These are phyloP conservation scores for Aurifilum marmelostoma DNA, from an alignment of 2,329 filamentous ascomycete species.

Conservation along the genomic window DNA sequence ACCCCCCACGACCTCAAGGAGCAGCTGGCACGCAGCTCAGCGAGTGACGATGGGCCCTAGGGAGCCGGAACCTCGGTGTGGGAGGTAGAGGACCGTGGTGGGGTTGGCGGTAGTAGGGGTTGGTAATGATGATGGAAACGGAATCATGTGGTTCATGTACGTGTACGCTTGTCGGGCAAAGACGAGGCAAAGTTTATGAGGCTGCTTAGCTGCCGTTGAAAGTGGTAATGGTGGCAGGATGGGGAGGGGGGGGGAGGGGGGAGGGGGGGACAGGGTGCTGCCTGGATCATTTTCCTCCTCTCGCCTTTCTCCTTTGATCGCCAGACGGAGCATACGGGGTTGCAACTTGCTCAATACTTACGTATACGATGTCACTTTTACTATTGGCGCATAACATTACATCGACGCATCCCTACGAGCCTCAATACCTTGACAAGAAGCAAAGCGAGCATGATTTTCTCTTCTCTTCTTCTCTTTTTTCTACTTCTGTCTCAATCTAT, in stretches of 20 bases:
- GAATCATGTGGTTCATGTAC: background rate
- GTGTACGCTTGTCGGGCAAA: background rate
- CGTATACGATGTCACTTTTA: background rate
- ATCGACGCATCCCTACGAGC: background rate
- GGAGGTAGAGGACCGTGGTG: slow-evolving; percentile 17
- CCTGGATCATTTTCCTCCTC: background rate
- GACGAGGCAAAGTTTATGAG: background rate
- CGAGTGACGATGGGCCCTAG: slow-evolving; percentile 13
- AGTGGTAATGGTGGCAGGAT: background rate
- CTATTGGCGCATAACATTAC: background rate
- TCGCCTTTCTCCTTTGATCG: background rate
- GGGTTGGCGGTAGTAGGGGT: background rate
- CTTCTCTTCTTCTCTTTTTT: background rate
- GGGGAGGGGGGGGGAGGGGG: too few species aligned
- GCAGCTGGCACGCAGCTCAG: slow-evolving; percentile 9
- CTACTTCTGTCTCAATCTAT: background rate
- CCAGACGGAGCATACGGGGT: background rate
- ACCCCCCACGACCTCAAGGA: slow-evolving; percentile 27
- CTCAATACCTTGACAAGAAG: background rate
- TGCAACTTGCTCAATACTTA: background rate
- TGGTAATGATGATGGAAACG: slow-evolving; percentile 1
- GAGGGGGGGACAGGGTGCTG: background rate
- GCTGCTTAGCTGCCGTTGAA: background rate
- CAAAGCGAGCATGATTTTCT: background rate
- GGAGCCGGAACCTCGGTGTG: slow-evolving; percentile 18